Evolutionary conservation across 2,329 filamentous ascomycete species (phyloP).

Genomic region (Davidsoniella virescens): DNA sequence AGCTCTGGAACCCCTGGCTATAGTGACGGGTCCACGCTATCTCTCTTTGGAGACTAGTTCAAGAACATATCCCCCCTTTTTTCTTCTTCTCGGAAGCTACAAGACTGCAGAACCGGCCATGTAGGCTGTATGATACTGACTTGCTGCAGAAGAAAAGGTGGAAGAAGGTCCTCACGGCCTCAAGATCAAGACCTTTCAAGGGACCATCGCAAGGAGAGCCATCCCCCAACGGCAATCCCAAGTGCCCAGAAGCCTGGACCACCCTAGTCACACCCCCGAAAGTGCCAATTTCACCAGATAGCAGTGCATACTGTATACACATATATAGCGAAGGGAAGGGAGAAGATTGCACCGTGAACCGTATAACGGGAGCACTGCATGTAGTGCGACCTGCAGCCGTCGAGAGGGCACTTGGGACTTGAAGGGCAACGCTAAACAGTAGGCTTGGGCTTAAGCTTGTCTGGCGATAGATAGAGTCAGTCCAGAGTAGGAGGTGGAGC

Average conservation of each 20-base stretch:
- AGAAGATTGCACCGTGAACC: too few relatives aligned
- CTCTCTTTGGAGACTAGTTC: conserved; percentile 4
- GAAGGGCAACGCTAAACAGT: too few relatives aligned
- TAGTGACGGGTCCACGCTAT: conserved; percentile 4
- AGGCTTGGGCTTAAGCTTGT: too few relatives aligned
- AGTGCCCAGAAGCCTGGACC: conserved; percentile 4
- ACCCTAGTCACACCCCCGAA: conserved; percentile 6
- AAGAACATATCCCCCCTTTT: conserved; percentile 6
- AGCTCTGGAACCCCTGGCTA: conserved; percentile 6
- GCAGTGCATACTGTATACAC: too few relatives aligned
- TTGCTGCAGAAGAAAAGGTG: not conserved
- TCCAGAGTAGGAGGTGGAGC: too few relatives aligned
- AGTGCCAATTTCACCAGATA: conserved; percentile 9
- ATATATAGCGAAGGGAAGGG: too few relatives aligned
- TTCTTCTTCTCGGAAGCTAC: not conserved
- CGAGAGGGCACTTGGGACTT: too few relatives aligned
- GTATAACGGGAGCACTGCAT: too few relatives aligned
- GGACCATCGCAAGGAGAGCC: too few relatives aligned
- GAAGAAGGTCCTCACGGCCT: not conserved
- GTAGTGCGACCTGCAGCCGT: too few relatives aligned
- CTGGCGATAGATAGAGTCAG: too few relatives aligned
- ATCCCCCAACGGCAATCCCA: not conserved
- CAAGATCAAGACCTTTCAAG: too few relatives aligned
- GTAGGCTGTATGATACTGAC: not conserved
- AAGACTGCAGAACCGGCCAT: not conserved